These are phyloP conservation scores for Tylopilus subfusipes DNA, from an alignment of 768 basidiomycete species.

Conservation along the genomic window DNA sequence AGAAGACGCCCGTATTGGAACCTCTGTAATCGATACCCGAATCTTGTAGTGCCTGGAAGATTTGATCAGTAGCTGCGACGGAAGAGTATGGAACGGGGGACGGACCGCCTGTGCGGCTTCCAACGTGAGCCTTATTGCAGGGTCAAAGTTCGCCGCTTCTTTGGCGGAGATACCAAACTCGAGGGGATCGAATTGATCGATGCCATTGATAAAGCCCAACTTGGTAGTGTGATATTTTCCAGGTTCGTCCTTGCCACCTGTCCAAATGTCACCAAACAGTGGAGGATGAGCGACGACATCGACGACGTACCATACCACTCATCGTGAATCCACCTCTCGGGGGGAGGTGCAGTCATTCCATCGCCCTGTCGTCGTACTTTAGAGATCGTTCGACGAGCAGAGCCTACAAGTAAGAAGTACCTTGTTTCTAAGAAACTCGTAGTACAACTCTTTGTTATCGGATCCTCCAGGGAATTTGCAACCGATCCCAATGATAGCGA, in stretches of 20 bases:
- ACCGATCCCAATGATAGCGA: conserved; percentile 32
- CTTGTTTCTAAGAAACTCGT: conserved; percentile 31
- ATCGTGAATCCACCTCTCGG: conserved; percentile 28
- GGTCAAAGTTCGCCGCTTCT: conserved; percentile 31
- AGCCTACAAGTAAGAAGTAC: not conserved
- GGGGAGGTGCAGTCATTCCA: conserved; percentile 28
- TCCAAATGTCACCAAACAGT: not conserved
- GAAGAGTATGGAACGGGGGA: not conserved
- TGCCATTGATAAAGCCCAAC: conserved; percentile 29
- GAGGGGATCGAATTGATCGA: conserved; percentile 33
- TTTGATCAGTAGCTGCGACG: not conserved
- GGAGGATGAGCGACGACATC: not conserved
- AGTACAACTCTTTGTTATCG: conserved; percentile 29
- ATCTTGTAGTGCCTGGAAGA: conserved; percentile 36
- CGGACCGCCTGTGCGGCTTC: conserved; percentile 31
- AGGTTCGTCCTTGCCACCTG: conserved; percentile 31
- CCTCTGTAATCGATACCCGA: conserved; percentile 46
- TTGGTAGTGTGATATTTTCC: conserved; percentile 30
- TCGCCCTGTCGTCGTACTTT: conserved; percentile 20
- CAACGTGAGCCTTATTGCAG: conserved; percentile 29
- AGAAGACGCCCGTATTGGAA: conserved; percentile 41
- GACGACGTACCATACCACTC: conserved; percentile 31
- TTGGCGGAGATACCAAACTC: conserved; percentile 34
- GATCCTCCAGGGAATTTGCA: conserved; percentile 33
- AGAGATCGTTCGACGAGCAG: not conserved